Conservation (phyloP, 352 stramenopile species). For the Pythium myriotylum region DNA sequence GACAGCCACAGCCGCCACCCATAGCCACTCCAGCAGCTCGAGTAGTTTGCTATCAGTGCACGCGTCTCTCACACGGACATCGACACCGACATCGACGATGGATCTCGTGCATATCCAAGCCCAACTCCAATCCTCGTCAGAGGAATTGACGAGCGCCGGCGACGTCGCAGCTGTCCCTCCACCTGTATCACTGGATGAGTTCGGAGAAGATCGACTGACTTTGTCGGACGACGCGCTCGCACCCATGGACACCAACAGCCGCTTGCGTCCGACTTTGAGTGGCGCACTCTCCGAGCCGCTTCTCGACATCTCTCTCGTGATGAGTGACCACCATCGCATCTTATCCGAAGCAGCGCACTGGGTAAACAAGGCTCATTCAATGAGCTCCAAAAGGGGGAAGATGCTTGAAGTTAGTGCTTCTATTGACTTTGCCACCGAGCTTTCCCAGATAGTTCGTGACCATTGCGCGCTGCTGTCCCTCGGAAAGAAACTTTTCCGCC, state of each 20-base stretch:
- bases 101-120: background rate
- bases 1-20: background rate
- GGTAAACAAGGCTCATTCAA: conserved; percentile 37
- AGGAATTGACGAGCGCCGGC: no score
- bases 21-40: conserved; percentile 51
- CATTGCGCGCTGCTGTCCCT: conserved; percentile 60
- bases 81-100: conserved; percentile 35
- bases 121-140: background rate
- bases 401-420: background rate
- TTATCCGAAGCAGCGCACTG: conserved; percentile 52
- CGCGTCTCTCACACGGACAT: conserved; percentile 30
- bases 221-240: conserved; percentile 16
- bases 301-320: conserved; percentile 74
- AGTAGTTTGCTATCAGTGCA: conserved; percentile 39
- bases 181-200: conserved; percentile 6
- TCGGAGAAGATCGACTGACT: conserved; percentile 15
- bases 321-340: conserved; percentile 74
- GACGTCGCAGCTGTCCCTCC: no score
- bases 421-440: conserved; percentile 48
- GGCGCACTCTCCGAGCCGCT: conserved; percentile 53
- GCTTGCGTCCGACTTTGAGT: background rate
- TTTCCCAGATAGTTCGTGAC: conserved; percentile 52
- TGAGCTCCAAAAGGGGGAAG: conserved; percentile 24
- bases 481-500: conserved; percentile 44
- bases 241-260: background rate